phyloP scores from a whole-genome alignment of 1,139 yeast genomes.

The Kurtzmaniella quercitrusa region DNA sequence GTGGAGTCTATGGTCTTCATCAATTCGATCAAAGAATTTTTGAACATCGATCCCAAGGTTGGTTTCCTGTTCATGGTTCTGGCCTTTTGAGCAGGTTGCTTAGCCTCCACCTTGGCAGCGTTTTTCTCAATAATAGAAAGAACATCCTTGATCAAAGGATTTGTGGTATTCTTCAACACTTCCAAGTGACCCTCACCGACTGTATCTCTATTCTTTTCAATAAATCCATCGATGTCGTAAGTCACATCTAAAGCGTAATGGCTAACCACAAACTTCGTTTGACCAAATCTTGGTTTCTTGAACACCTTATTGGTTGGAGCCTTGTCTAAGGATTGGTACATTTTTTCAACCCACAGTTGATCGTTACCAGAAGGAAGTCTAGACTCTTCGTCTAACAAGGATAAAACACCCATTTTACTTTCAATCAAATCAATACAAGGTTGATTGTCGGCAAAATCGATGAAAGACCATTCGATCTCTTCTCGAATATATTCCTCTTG shows the following conservation, averaged over 20 bases:
- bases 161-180: constrained; percentile 67
- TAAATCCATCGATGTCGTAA: constrained; percentile 91
- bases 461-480: constrained; percentile 95
- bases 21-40: constrained; percentile 84
- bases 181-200: constrained; percentile 95
- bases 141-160: constrained; percentile 60
- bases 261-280: constrained; percentile 81
- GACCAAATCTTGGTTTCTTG: constrained; percentile 93
- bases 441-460: constrained; percentile 94
- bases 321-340: constrained; percentile 81
- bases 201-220: constrained; percentile 95
- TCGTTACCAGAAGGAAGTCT: constrained; percentile 93
- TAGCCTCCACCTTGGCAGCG: constrained; percentile 51
- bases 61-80: constrained; percentile 66
- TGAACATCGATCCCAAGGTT: constrained; percentile 91
- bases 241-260: constrained; percentile 95
- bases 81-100: constrained; percentile 31
- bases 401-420: constrained; percentile 79
- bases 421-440: constrained; percentile 95
- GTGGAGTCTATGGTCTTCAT: constrained; percentile 93
- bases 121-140: constrained; percentile 62
- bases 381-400: constrained; percentile 91
- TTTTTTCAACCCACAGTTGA: constrained; percentile 86
- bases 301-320: constrained; percentile 76
- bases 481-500: constrained; percentile 93